Percentiles rank a stretch among this genome's conserved stretches.
These are phyloP conservation scores for Phialemoniopsis sp. DNA, from an alignment of 2,329 filamentous ascomycete genomes.

Conservation along the genomic window DNA sequence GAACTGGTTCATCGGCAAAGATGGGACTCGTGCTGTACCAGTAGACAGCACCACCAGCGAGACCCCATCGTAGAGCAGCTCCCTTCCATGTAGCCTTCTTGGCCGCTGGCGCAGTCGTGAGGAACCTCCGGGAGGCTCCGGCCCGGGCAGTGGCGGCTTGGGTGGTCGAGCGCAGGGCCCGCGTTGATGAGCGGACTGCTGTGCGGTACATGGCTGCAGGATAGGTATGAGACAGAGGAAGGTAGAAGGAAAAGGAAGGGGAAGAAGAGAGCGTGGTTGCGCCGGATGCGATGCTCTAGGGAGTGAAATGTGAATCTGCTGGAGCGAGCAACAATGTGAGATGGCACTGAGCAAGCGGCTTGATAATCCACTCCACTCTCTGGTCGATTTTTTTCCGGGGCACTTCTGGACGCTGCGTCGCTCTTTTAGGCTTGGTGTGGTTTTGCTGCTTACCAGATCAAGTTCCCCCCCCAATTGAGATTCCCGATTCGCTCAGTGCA, in stretches of 20 bases:
- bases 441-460: no score
- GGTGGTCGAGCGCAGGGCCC: conserved; percentile 37
- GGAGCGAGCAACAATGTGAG: no score
- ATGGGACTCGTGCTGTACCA: conserved; percentile 89
- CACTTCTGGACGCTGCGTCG: no score
- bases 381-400: no score
- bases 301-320: no score
- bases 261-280: conserved; percentile 5
- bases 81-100: conserved; percentile 82
- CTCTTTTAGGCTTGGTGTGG: no score
- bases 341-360: no score
- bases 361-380: no score
- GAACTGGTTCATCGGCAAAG: conserved; percentile 77
- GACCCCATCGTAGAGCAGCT: conserved; percentile 65
- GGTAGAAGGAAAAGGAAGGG: conserved; percentile 2
- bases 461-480: no score
- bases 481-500: no score
- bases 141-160: conserved; percentile 24
- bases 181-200: conserved; percentile 42
- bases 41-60: conserved; percentile 76
- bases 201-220: conserved; percentile 44
- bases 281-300: no score
- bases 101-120: conserved; percentile 52
- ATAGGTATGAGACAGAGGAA: conserved; percentile 2
- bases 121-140: conserved; percentile 40